Percentiles rank a stretch among this genome's conserved stretches.
phyloP scores from a whole-genome alignment of 108 stramenopile genomes.

The Cyclotella cryptica region DNA sequence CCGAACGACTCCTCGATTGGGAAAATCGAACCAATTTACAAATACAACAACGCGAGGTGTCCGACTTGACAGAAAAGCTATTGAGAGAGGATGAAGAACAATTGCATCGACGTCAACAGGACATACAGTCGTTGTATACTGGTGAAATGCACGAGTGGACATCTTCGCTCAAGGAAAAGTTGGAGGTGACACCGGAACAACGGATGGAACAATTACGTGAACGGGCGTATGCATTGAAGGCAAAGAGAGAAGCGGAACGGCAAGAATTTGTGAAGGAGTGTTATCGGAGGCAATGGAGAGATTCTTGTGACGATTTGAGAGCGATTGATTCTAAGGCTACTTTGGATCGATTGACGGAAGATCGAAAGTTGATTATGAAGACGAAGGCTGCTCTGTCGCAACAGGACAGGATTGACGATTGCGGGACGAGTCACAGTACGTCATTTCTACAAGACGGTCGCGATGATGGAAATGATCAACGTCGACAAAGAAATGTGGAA shows the following conservation, averaged over 20 bases:
- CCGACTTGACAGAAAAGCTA: conserved; percentile 17
- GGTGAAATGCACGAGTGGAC: conserved; percentile 51
- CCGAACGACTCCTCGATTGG: conserved; percentile 31
- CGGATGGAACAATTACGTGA: conserved; percentile 50
- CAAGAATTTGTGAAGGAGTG: conserved; percentile 62
- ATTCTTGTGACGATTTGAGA: conserved; percentile 73
- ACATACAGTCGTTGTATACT: conserved; percentile 38
- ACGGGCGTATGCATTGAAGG: conserved; percentile 48
- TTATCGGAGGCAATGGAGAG: conserved; percentile 72
- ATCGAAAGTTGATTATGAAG: conserved; percentile 34
- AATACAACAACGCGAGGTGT: conserved; percentile 35
- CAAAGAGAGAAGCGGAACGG: conserved; percentile 44
- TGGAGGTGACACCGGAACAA: conserved; percentile 48
- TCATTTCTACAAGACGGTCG: conserved; percentile 29
- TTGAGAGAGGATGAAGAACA: conserved; percentile 31
- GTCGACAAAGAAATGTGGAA: conserved; percentile 18
- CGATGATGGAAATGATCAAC: conserved; percentile 22
- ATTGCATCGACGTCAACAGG: conserved; percentile 19
- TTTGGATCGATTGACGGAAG: conserved; percentile 45
- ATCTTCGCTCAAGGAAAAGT: conserved; percentile 9
- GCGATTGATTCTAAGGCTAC: conserved; percentile 62
- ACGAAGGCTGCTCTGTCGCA: conserved; percentile 10
- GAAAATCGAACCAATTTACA: conserved; percentile 37
- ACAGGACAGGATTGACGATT: conserved; percentile 1
- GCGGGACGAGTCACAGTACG: conserved; percentile 1